Evolutionary conservation across 1,139 yeast species (phyloP), one percentile per base, ranked within the genome.

Genomic region (Taphrina confusa): DNA sequence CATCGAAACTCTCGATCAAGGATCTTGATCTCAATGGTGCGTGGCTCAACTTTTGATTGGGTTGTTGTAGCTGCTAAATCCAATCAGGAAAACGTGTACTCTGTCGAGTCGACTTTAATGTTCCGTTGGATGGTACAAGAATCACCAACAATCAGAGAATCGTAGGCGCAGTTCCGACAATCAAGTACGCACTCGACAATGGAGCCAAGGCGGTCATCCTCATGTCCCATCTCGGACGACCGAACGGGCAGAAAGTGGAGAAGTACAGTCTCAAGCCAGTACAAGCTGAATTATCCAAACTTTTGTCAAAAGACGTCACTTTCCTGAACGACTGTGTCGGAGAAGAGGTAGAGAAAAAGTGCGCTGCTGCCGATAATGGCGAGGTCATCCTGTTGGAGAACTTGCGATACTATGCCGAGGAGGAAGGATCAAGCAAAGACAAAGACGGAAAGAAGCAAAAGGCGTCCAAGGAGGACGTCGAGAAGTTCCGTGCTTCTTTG

Each of bases 91-190:
- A 90, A 81, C 83, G 95, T 73, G 97, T 91, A 72, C 89, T 91
- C 78, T 89, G 91, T 81, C 86, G 97, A 25, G 61, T 50, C 66
- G 79, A 91, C 78, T 91, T 91, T 84, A 91, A 92, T 78, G 97
- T 92, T 68, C 97, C 97, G 72, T 83, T 91, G 70, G 96, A 91
- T 73, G 97, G 96, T 68, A 83, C 81, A 72, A 89, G 85, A 74
- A 92, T 91, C 82, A 92, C 97, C 80, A 91, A 92, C 84, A 91
- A 91, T 80, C 97, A 91, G 80, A 85, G 97, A 79, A 92, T 91
- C 74, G 97, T 89, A 69, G 97, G 97, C 74, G 97, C 97, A 67
- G 79, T 91, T 71, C 97, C 97, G 75, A 90, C 97, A 68, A 91
- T 91, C 79, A 78, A 91, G 78, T 90, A 90, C 74, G 97, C 92